Base-by-base conservation (phyloP, 352 stramenopile genomes). In the Globisporangium mamillatum region DNA sequence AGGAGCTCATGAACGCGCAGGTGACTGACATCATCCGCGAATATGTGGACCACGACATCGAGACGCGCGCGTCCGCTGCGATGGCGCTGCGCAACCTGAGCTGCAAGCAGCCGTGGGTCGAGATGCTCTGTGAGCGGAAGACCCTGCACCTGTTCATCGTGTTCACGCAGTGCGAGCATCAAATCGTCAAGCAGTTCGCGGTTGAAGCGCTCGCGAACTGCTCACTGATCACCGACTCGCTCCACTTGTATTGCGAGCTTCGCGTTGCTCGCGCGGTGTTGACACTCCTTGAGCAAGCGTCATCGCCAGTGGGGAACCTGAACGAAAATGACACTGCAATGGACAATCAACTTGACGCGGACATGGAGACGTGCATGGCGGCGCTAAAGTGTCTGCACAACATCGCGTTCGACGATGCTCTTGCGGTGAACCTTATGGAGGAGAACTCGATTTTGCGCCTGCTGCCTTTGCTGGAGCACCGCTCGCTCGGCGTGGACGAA, bases 61-160 rank as follows among this genome's bases (percentile, higher is more conserved):
- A 94, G 66, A 81, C 77, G n/a, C 79, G 80, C 8, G 83, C 81
- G 8, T 92, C 84, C 0, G 87, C 81, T 1, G 78, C 83, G 2
- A 94, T 94, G 80, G 82, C 82, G 0, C 69, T 94, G 5, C 78
- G 82, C 9, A 94, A 94, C 61, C 66, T 94, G 24, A 94, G 82
- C 56, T 90, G 83, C 25, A 75, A 74, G 18, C 80, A 91, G 53
- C 81, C 80, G 4, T 93, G 84, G 81, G 87, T 92, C 10, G 87
- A 94, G 66, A 83, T 94, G 80, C 73, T 94, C 3, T 93, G 87
- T 41, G 84, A 92, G 29, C 79, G 87, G 1, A 87, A 89, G 46
- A 91, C 78, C 4, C 65, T 94, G 53, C 71, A 80, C 8, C 72
- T 94, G 36, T 50, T 93, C 16, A 77, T 93, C 44, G 32, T 59